Percentiles rank a stretch among this genome's conserved stretches.
Evolutionary conservation across 257 asterid species (phyloP).

Genomic region (Marsdenia floribunda): DNA sequence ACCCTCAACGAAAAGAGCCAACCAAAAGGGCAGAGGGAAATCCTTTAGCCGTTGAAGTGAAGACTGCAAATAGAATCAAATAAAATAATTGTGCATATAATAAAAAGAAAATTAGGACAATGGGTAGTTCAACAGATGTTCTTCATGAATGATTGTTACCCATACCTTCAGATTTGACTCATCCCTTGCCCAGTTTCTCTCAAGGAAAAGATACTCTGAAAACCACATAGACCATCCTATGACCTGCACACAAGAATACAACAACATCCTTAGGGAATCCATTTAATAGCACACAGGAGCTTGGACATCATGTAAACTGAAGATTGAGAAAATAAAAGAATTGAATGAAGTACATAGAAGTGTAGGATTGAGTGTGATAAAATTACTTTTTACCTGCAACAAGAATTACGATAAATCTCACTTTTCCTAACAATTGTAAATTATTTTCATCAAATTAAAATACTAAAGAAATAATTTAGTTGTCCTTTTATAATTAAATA

Average conservation of each 20-base stretch:
- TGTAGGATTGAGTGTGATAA: neutral
- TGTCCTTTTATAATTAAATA: neutral
- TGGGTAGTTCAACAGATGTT: neutral
- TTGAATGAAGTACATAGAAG: neutral
- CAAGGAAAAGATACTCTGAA: conserved; percentile 89
- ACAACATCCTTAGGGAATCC: conserved; percentile 7
- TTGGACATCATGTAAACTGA: conserved; percentile 16
- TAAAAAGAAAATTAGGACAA: neutral
- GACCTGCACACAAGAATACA: conserved; percentile 50
- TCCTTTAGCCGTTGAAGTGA: conserved; percentile 69
- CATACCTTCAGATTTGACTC: conserved; percentile 78
- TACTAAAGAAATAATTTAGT: neutral
- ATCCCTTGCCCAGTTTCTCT: conserved; percentile 95
- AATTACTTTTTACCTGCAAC: conserved; percentile 3
- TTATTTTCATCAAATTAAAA: neutral
- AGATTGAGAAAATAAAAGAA: neutral
- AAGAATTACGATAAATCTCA: neutral
- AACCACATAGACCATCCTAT: conserved; percentile 99
- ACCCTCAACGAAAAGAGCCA: conserved; percentile 95
- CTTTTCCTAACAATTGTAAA: neutral
- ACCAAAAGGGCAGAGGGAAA: conserved; percentile 87
- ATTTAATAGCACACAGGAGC: conserved; percentile 5
- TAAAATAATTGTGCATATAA: neutral
- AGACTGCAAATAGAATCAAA: conserved; percentile 44
- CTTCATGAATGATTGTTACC: conserved; percentile 1